Percentiles rank a stretch among this genome's conserved stretches.
Conservation (phyloP, 2,329 filamentous ascomycete genomes). For the Zasmidium cellare region DNA sequence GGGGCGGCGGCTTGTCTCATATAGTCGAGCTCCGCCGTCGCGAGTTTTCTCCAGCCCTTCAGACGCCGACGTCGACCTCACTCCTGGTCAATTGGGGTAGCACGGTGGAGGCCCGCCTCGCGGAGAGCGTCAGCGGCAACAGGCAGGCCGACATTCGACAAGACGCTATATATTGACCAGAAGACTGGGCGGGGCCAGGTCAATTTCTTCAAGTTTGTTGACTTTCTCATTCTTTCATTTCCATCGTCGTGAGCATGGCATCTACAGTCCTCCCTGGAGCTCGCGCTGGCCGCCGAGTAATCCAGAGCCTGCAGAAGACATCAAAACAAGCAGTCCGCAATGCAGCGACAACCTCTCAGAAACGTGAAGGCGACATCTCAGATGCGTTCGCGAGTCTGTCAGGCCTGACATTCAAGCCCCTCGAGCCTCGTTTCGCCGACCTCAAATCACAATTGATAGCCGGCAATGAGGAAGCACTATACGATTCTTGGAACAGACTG, state of each 20-base stretch:
- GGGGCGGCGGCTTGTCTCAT: not conserved
- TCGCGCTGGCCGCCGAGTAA: conserved; percentile 9
- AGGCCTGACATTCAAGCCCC: conserved; percentile 46
- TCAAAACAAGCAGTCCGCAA: conserved; percentile 10
- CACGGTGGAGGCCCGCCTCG: not conserved
- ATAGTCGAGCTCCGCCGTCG: not conserved
- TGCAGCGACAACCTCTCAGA: conserved; percentile 35
- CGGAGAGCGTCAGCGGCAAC: not conserved
- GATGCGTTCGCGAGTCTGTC: conserved; percentile 53
- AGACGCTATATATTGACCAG: not conserved
- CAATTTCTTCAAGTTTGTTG: not conserved
- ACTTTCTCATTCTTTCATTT: not conserved
- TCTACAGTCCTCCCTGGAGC: conserved; percentile 5
- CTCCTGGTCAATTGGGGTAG: not conserved
- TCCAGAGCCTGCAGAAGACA: not conserved
- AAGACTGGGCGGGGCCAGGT: not conserved
- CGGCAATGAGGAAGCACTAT: conserved; percentile 49
- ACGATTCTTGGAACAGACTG: conserved; percentile 49
- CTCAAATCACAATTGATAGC: conserved; percentile 47
- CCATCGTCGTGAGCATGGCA: conserved; percentile 8
- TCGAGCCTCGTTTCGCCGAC: conserved; percentile 47
- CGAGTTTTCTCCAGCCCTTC: not conserved
- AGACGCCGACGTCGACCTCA: conserved; percentile 2
- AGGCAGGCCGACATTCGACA: not conserved
- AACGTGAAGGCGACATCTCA: conserved; percentile 51